Base-by-base conservation (phyloP, 495 filamentous ascomycete genomes). In the Pyronema omphalodes region DNA sequence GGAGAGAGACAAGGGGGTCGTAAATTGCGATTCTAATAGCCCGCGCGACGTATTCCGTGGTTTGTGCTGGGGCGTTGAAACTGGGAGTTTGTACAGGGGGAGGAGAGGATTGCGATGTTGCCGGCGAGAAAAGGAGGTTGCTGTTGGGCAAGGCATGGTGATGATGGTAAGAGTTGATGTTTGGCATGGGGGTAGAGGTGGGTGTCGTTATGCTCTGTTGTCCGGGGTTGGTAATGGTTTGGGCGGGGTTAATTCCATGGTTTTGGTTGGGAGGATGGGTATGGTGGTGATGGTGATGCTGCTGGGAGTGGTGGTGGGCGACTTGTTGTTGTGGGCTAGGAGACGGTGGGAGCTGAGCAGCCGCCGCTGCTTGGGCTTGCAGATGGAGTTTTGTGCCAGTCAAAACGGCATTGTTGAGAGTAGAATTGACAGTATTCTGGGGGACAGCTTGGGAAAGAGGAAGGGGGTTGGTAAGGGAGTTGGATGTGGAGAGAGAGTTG, bases 221-320 rank as follows among this genome's bases (percentile, higher is more conserved):
- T 14, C 44, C 12, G 1, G 44, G 15, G 11, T 1, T 43, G 15
- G 44, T 47, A 9, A 47, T n/a, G 9, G 44, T 47, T 19, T 47
- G 44, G 11, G 44, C 15, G 14, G 44, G 44, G 44, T 47, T 47
- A 3, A 47, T 47, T 2, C 44, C 44, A 3, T 9, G 14, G 11
- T 19, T 43, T 12, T 17, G 12, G 39, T 18, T 12, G 8, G 23
- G 45, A 11, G 45, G 11, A 5, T 48, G 45, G 7, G 15, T 12
- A 3, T 51, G 48, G 17, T 51, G 14, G 14, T 51, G 48, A 11
- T 51, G 14, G n/a, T 51, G 48, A n/a, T 51, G 14, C 29, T 51
- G 48, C 29, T 51, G 40, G 6, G 12, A 17, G 40, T 44, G 40
- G 40, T 44, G 40, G 6, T 44, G 40, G 40, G 12, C 40, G 40